Percentiles rank a stretch among this genome's conserved stretches.
These are phyloP conservation scores for Penicillium manginii DNA, from an alignment of 495 filamentous ascomycete species.

Conservation along the genomic window DNA sequence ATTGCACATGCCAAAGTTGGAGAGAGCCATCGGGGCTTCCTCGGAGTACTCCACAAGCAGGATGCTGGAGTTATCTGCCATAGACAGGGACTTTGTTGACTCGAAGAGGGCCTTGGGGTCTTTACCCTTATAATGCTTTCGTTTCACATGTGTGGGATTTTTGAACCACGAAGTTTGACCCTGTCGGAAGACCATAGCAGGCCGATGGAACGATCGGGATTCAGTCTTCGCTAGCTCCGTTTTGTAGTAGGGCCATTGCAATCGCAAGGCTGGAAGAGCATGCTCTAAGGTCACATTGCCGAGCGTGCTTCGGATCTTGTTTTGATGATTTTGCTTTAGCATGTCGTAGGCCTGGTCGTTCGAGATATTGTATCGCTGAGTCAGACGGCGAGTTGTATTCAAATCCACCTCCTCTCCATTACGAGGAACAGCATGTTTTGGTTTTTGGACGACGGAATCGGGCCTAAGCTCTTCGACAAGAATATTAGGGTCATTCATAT, in stretches of 20 bases:
- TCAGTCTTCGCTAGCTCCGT: constrained; percentile 77
- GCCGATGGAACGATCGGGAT: constrained; percentile 90
- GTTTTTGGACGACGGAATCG: constrained; percentile 48
- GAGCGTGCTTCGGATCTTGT: constrained; percentile 89
- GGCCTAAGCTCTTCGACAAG: constrained; percentile 69
- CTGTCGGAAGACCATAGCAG: constrained; percentile 64
- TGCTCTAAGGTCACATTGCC: constrained; percentile 88
- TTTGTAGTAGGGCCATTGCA: constrained; percentile 93
- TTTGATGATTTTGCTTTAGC: constrained; percentile 94
- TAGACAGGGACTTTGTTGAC: constrained; percentile 72
- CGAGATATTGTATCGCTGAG: constrained; percentile 87
- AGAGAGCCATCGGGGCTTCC: constrained; percentile 86
- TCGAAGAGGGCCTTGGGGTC: constrained; percentile 74
- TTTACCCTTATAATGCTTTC: constrained; percentile 77
- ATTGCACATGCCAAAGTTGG: constrained; percentile 96
- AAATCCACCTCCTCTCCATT: constrained; percentile 44
- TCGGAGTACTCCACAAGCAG: constrained; percentile 95
- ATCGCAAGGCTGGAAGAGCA: constrained; percentile 81
- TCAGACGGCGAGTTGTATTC: constrained; percentile 53
- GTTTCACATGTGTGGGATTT: constrained; percentile 56
- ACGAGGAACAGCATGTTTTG: constrained; percentile 37
- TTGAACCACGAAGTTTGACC: constrained; percentile 59
- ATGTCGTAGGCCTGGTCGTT: constrained; percentile 95
- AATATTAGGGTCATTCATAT: constrained; percentile 87
- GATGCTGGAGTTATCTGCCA: constrained; percentile 85